phyloP scores from a whole-genome alignment of 768 basidiomycete species.

The Mycena latifolia region DNA sequence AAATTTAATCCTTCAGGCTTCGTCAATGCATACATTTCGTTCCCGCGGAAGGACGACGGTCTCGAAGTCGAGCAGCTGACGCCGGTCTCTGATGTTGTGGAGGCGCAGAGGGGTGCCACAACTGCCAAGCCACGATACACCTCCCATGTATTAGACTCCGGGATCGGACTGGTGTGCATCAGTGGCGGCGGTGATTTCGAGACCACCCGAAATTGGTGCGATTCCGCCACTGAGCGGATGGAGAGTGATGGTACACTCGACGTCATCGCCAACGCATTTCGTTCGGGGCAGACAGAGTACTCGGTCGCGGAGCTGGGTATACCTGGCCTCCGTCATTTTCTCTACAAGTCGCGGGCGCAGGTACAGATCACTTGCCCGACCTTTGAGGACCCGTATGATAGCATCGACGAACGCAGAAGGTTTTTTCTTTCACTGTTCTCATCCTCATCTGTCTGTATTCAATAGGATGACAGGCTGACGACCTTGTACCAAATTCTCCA shows the following conservation, averaged over 20 bases:
- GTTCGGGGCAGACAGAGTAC: slow-evolving; percentile 69
- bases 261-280: slow-evolving; percentile 62
- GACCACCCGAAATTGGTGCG: slow-evolving; percentile 82
- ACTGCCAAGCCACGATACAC: slow-evolving; percentile 17
- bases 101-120: slow-evolving; percentile 11
- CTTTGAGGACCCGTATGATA: slow-evolving; percentile 91
- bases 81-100: slow-evolving; percentile 22
- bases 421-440: slow-evolving; percentile 40
- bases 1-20: slow-evolving; percentile 93
- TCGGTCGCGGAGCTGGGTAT: slow-evolving; percentile 83
- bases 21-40: slow-evolving; percentile 91
- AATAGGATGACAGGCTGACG: slow-evolving; percentile 65
- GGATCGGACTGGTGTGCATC: slow-evolving; percentile 82
- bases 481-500: slow-evolving; percentile 91
- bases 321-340: slow-evolving; percentile 92
- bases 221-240: slow-evolving; percentile 77
- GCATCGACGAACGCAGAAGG: slow-evolving; percentile 70
- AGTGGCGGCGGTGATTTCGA: slow-evolving; percentile 90
- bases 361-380: slow-evolving; percentile 90
- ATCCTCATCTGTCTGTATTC: neutral
- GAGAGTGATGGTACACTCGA: slow-evolving; percentile 68
- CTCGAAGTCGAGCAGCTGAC: slow-evolving; percentile 33
- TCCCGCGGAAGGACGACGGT: slow-evolving; percentile 63
- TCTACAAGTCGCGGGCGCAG: slow-evolving; percentile 91
- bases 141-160: slow-evolving; percentile 42